These are phyloP conservation scores for Rhodomyrtus psidioides DNA, from an alignment of 441 rosid genomes.

Conservation along the genomic window DNA sequence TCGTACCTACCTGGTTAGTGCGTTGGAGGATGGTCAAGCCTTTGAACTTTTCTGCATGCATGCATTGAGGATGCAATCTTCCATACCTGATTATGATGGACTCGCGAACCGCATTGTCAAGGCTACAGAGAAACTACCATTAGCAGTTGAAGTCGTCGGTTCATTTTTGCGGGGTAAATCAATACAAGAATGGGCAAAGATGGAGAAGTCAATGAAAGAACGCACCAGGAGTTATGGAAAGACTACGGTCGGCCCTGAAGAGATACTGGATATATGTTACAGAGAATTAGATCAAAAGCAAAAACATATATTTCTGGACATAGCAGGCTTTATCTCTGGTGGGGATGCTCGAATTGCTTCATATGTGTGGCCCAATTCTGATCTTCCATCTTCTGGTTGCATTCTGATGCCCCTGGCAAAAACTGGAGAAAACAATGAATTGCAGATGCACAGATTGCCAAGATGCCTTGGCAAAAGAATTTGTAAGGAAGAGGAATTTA, in stretches of 20 bases:
- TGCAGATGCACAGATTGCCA: not conserved
- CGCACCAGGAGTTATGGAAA: not conserved
- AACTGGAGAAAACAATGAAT: not conserved
- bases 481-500: not conserved
- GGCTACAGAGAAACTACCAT: not conserved
- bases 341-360: not conserved
- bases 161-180: not conserved
- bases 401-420: not conserved
- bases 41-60: not conserved
- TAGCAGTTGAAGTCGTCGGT: not conserved
- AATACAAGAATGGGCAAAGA: not conserved
- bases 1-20: accelerated
- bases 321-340: not conserved
- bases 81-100: not conserved
- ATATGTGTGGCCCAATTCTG: not conserved
- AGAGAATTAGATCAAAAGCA: accelerated
- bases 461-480: not conserved
- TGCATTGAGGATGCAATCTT: not conserved
- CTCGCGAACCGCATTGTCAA: not conserved
- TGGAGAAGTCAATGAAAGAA: not conserved
- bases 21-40: not conserved
- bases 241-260: not conserved
- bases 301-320: not conserved
- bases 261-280: not conserved
- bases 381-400: not conserved